A percentile compares a stretch with the other conserved stretches of the same genome.
These are phyloP conservation scores for Chytriomyces confervae DNA, from an alignment of 192 early-diverging fungal species.

Conservation along the genomic window DNA sequence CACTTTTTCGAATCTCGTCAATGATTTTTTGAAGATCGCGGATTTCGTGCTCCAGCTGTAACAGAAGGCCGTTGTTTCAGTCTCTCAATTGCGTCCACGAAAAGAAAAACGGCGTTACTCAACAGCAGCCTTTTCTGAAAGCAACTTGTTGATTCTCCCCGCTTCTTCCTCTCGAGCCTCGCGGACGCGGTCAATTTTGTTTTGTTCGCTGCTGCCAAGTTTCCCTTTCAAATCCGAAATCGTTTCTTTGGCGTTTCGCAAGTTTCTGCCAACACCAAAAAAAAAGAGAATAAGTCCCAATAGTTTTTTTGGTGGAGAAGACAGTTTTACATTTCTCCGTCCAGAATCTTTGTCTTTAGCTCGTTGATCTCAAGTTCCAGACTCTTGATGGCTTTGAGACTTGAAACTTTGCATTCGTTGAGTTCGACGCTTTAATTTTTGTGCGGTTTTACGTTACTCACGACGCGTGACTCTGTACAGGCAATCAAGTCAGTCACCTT, in stretches of 20 bases:
- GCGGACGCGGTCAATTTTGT: conserved; percentile 21
- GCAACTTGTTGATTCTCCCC: conserved; percentile 20
- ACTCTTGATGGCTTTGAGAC: conserved; percentile 25
- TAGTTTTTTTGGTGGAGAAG: neutral
- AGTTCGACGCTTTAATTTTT: conserved; percentile 29
- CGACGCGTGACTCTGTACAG: neutral
- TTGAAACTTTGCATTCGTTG: conserved; percentile 19
- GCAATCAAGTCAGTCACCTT: conserved; percentile 13
- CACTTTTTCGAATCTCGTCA: conserved; percentile 23
- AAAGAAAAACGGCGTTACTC: neutral
- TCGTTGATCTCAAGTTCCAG: conserved; percentile 29
- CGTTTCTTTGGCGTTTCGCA: conserved; percentile 23
- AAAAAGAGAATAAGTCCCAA: neutral
- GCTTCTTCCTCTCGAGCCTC: conserved; percentile 35
- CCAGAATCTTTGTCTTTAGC: conserved; percentile 36
- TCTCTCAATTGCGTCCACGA: too few relatives aligned
- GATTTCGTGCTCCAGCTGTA: conserved; percentile 17
- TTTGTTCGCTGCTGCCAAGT: conserved; percentile 24
- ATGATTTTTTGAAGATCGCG: conserved; percentile 16
- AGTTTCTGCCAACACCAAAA: conserved; percentile 9
- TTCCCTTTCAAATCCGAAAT: conserved; percentile 16
- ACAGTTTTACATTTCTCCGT: conserved; percentile 24
- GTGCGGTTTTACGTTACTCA: neutral
- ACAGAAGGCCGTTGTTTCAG: too few relatives aligned
- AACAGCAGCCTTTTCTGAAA: conserved; percentile 34